Percentiles rank a stretch among this genome's conserved stretches.
Evolutionary conservation across 1,139 yeast genomes (phyloP).

Genomic region (Lodderomyces theae): DNA sequence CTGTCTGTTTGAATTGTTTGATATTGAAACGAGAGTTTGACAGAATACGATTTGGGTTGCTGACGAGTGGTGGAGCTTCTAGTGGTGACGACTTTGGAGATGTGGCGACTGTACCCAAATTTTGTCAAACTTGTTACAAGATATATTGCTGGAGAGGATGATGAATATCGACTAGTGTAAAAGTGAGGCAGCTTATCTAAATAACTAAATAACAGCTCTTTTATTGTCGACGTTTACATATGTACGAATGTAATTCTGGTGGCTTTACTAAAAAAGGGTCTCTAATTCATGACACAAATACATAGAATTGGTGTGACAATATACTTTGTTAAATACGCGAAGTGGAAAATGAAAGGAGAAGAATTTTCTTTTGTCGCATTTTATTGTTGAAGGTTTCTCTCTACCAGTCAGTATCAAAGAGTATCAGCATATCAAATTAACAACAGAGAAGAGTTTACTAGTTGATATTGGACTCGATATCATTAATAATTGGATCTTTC

Average conservation of each 20-base stretch:
- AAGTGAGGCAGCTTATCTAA: no score
- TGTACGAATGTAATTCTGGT: no score
- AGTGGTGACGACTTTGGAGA: no score
- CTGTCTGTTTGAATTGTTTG: conserved; percentile 59
- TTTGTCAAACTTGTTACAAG: conserved; percentile 14
- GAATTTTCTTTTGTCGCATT: not conserved
- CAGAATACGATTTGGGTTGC: conserved; percentile 19
- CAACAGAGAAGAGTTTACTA: not conserved
- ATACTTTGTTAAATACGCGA: no score
- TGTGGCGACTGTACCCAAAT: conserved; percentile 8
- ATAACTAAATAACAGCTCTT: no score
- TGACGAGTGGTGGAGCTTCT: no score
- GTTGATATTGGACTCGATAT: no score
- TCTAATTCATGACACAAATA: not conserved
- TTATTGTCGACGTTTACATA: no score
- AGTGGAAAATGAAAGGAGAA: no score
- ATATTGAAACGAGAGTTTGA: conserved; percentile 56
- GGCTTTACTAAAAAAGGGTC: no score
- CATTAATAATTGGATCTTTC: no score
- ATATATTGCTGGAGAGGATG: conserved; percentile 13
- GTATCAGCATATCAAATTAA: conserved; percentile 1
- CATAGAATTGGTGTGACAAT: no score
- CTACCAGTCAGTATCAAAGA: not conserved
- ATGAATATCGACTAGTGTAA: not conserved
- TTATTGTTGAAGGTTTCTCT: not conserved